Evolutionary conservation across 2,329 filamentous ascomycete genomes (phyloP).

Genomic region (Neoarthrinium moseri): DNA sequence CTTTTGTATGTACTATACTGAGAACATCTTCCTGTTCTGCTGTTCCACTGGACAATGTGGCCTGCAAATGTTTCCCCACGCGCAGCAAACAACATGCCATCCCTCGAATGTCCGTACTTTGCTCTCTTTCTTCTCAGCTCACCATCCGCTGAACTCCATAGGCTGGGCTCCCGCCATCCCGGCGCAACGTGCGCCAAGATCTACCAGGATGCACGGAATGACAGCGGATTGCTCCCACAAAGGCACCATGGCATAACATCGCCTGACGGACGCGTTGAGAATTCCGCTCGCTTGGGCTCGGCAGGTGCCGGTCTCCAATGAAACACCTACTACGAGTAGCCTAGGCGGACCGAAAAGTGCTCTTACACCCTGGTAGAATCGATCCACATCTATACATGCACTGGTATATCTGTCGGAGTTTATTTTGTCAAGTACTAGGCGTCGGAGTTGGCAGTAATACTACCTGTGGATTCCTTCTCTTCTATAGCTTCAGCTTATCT

Average conservation of each 20-base stretch:
- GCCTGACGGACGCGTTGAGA: not conserved
- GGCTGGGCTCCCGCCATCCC: no score
- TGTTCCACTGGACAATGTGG: no score
- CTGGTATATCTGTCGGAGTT: slow-evolving; percentile 8
- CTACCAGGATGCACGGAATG: not conserved
- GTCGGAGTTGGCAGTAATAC: slow-evolving; percentile 5
- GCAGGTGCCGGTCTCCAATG: not conserved
- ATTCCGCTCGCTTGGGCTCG: not conserved
- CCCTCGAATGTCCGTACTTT: slow-evolving; percentile 1
- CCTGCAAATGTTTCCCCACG: not conserved
- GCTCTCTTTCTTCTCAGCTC: not conserved
- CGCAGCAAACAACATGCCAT: not conserved
- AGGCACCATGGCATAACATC: not conserved
- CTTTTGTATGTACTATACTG: no score
- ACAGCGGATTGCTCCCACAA: not conserved
- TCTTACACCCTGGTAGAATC: not conserved
- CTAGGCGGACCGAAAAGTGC: not conserved
- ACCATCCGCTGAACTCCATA: no score
- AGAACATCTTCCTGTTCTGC: no score
- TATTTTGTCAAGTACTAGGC: not conserved
- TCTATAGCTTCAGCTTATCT: not conserved
- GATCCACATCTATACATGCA: slow-evolving; percentile 4
- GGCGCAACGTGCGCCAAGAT: not conserved
- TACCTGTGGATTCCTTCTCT: no score
- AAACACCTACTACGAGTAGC: slow-evolving; percentile 2